Percentiles rank a stretch among this genome's conserved stretches.
phyloP scores from a whole-genome alignment of 805 yeast genomes.

The Kodamaea kaohsiungensis region DNA sequence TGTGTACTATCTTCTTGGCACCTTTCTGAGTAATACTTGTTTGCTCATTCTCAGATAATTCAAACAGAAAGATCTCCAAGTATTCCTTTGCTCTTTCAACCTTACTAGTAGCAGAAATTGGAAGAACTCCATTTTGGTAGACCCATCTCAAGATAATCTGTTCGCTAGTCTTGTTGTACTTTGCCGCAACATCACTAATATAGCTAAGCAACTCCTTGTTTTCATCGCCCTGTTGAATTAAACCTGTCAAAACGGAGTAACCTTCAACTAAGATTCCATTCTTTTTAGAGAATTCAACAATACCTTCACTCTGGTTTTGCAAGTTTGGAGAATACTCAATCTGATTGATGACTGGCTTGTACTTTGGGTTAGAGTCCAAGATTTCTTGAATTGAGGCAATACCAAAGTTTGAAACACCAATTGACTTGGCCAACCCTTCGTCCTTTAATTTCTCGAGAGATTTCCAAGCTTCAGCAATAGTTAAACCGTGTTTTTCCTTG shows the following conservation, averaged over 20 bases:
- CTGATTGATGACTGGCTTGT: constrained; percentile 51
- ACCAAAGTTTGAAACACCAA: constrained; percentile 19
- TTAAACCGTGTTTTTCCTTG: constrained; percentile 12
- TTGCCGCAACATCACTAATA: constrained; percentile 56
- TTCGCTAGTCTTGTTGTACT: constrained; percentile 56
- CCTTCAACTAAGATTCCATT: constrained; percentile 59
- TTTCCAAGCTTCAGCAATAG: constrained; percentile 17
- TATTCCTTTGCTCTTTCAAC: constrained; percentile 62
- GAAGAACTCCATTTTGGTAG: constrained; percentile 71
- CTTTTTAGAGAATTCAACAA: constrained; percentile 49
- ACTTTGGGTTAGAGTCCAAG: constrained; percentile 19
- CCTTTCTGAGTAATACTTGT: constrained; percentile 15
- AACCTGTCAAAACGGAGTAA: constrained; percentile 81
- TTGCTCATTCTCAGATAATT: constrained; percentile 41
- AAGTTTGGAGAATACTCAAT: constrained; percentile 68
- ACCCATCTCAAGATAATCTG: constrained; percentile 82
- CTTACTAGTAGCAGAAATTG: constrained; percentile 79
- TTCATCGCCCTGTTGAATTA: constrained; percentile 67
- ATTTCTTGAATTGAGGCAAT: constrained; percentile 13
- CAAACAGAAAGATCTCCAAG: constrained; percentile 55
- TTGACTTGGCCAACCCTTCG: constrained; percentile 20
- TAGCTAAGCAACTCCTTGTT: constrained; percentile 51
- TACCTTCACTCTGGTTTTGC: constrained; percentile 62
- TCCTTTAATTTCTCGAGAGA: constrained; percentile 19
- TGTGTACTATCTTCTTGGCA: neutral